phyloP scores from a whole-genome alignment of 768 basidiomycete genomes.

The Tulasnella sp. region DNA sequence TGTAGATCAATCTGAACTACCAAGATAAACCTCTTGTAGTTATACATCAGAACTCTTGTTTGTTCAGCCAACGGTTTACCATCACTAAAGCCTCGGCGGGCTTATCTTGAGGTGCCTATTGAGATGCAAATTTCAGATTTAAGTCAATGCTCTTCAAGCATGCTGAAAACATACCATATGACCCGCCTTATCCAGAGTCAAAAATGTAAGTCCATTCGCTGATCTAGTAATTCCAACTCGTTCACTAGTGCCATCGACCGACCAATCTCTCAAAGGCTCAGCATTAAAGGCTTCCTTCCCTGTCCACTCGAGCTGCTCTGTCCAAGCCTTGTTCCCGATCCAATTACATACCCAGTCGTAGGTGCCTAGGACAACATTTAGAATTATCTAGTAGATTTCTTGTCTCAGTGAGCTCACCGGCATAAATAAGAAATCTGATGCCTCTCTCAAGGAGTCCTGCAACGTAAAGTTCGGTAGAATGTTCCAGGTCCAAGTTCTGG shows the following conservation, averaged over 20 bases:
- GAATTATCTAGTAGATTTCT: no score
- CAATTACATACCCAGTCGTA: slow-evolving; percentile 21
- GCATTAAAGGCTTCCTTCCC: slow-evolving; percentile 23
- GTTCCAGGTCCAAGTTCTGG: slow-evolving; percentile 40
- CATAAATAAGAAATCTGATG: slow-evolving; percentile 40
- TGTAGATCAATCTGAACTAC: no score
- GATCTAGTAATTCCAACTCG: slow-evolving; percentile 21
- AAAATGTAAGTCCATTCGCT: slow-evolving; percentile 22
- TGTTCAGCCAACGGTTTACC: no score
- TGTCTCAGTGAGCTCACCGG: not conserved
- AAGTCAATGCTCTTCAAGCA: no score
- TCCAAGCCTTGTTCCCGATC: slow-evolving; percentile 28
- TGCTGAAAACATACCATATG: no score
- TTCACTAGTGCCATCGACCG: slow-evolving; percentile 21
- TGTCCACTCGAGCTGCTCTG: slow-evolving; percentile 27
- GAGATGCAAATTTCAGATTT: no score
- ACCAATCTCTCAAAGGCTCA: slow-evolving; percentile 24
- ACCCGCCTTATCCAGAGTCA: slow-evolving; percentile 22
- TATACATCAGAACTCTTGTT: no score
- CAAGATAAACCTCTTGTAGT: no score
- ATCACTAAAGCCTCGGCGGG: no score
- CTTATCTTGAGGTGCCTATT: no score
- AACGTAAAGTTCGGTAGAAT: slow-evolving; percentile 33
- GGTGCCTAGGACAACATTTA: slow-evolving; percentile 20
- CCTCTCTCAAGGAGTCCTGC: slow-evolving; percentile 62